Evolutionary conservation across 352 stramenopile species (phyloP).

Genomic region (Phytopythium sindhum): DNA sequence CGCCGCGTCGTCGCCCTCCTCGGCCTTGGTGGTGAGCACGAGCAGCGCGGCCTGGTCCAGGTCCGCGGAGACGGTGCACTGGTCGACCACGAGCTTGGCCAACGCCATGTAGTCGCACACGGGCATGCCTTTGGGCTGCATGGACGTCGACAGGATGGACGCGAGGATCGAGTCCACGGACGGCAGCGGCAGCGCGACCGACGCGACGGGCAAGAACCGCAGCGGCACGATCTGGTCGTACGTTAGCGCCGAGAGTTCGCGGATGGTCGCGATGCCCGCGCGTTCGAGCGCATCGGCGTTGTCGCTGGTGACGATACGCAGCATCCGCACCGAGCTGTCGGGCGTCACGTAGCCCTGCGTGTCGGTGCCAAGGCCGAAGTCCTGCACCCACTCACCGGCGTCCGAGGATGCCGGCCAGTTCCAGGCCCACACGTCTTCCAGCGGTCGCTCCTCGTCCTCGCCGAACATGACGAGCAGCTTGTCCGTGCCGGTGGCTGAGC

Average conservation of each 20-base stretch:
- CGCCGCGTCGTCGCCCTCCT: constrained; percentile 12
- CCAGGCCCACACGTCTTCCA: constrained; percentile 71
- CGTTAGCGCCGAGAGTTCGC: constrained; percentile 62
- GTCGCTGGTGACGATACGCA: constrained; percentile 44
- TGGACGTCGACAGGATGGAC: background rate
- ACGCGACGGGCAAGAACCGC: constrained; percentile 17
- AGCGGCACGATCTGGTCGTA: constrained; percentile 51
- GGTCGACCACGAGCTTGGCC: constrained; percentile 50
- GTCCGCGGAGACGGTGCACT: constrained; percentile 44
- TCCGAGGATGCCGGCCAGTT: constrained; percentile 9
- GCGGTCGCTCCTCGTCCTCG: constrained; percentile 51
- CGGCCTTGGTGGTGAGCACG: constrained; percentile 17
- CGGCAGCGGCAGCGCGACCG: constrained; percentile 1
- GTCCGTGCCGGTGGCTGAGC: constrained; percentile 35
- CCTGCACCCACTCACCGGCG: constrained; percentile 37
- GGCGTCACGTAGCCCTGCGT: constrained; percentile 41
- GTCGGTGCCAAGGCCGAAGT: constrained; percentile 35
- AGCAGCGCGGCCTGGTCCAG: constrained; percentile 49
- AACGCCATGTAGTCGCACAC: constrained; percentile 73
- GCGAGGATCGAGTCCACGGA: constrained; percentile 1
- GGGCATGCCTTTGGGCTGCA: constrained; percentile 27
- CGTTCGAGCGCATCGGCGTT: constrained; percentile 51
- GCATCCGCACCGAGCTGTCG: constrained; percentile 39
- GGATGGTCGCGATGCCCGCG: constrained; percentile 72
- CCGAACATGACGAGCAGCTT: constrained; percentile 62